Conservation (phyloP, 2,329 filamentous ascomycete species). For the Dothideomycetes sp. region DNA sequence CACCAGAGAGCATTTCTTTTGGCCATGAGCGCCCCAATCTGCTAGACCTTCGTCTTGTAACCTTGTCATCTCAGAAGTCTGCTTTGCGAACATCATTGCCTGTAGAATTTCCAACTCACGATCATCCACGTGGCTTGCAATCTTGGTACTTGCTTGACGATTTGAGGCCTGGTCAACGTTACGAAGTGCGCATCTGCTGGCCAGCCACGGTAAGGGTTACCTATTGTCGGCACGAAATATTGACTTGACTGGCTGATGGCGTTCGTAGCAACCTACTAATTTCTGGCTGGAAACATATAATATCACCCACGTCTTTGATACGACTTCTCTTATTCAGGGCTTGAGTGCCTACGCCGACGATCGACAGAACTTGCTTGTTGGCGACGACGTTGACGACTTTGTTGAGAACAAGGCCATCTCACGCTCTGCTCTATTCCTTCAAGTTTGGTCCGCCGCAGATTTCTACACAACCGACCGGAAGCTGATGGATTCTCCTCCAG, state of each 20-base stretch:
- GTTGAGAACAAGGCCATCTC: neutral
- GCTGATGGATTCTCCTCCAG: slow-evolving; percentile 66
- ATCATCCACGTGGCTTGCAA: slow-evolving; percentile 47
- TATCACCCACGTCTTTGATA: slow-evolving; percentile 48
- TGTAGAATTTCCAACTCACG: slow-evolving; percentile 55
- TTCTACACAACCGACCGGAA: slow-evolving; percentile 68
- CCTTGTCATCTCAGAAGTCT: slow-evolving; percentile 50
- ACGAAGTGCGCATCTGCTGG: slow-evolving; percentile 92
- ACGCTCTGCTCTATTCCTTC: slow-evolving; percentile 51
- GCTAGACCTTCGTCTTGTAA: slow-evolving; percentile 52
- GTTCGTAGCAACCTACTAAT: slow-evolving; percentile 67
- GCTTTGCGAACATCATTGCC: slow-evolving; percentile 55
- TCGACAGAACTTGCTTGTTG: slow-evolving; percentile 8
- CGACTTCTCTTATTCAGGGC: slow-evolving; percentile 23
- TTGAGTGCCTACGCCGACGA: slow-evolving; percentile 23
- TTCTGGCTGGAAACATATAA: slow-evolving; percentile 63
- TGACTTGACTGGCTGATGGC: slow-evolving; percentile 4
- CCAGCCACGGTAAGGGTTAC: slow-evolving; percentile 67
- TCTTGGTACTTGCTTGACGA: slow-evolving; percentile 73
- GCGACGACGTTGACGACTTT: neutral
- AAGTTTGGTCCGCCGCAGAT: slow-evolving; percentile 67
- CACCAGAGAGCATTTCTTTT: slow-evolving; percentile 50
- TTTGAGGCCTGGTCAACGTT: slow-evolving; percentile 63
- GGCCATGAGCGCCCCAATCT: slow-evolving; percentile 49
- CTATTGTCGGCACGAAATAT: neutral